These are phyloP conservation scores for Diospyros lotus DNA, from an alignment of 148 eudicot species.

Conservation along the genomic window DNA sequence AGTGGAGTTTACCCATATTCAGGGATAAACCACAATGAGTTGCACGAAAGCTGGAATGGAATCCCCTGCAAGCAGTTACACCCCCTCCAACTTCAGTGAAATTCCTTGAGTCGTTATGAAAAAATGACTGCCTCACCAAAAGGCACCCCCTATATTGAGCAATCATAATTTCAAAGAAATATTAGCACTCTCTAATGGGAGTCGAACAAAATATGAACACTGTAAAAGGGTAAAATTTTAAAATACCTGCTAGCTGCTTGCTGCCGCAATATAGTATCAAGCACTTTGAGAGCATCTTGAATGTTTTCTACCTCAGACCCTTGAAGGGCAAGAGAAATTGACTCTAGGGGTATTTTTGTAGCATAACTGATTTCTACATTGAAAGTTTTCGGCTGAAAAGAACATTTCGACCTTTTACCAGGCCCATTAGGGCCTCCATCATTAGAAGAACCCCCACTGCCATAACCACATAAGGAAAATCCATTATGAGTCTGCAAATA, in stretches of 20 bases:
- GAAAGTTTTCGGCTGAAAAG: constrained; percentile 43
- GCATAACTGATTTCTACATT: constrained; percentile 61
- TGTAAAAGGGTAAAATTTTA: constrained; percentile 1
- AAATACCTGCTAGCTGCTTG: constrained; percentile 55
- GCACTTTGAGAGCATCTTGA: constrained; percentile 61
- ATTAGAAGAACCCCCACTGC: constrained; percentile 29
- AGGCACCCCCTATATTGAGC: constrained; percentile 70
- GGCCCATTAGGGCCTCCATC: constrained; percentile 28
- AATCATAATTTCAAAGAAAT: constrained; percentile 10
- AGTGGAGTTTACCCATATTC: constrained; percentile 57
- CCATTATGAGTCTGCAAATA: neutral
- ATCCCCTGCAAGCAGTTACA: constrained; percentile 57
- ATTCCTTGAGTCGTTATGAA: constrained; percentile 66
- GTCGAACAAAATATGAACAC: neutral
- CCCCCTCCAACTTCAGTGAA: constrained; percentile 71
- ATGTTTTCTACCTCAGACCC: constrained; percentile 36
- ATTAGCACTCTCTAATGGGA: neutral
- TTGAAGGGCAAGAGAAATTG: constrained; percentile 34
- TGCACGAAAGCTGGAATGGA: constrained; percentile 77
- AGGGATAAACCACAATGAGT: constrained; percentile 72
- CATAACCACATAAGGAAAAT: constrained; percentile 13
- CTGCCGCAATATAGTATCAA: constrained; percentile 62
- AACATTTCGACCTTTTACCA: constrained; percentile 56
- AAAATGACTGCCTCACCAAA: constrained; percentile 76
- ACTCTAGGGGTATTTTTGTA: constrained; percentile 41